Conservation (phyloP, 768 basidiomycete genomes). For the Mycena leptocephala region DNA sequence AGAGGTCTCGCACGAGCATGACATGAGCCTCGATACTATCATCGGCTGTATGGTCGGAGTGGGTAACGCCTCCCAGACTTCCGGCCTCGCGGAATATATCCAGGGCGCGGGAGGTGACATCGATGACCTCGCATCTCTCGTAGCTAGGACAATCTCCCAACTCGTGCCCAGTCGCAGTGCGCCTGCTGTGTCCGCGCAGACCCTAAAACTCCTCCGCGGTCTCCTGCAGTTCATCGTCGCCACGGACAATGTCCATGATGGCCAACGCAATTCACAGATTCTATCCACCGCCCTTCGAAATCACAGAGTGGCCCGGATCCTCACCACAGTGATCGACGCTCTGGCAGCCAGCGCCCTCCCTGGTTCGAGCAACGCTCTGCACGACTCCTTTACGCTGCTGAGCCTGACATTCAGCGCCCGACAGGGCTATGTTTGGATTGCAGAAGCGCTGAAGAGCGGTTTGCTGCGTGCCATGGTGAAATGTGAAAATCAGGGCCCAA, state of each 20-base stretch:
- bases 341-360: no score
- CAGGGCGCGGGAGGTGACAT: neutral
- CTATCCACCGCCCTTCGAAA: no score
- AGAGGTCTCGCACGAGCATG: neutral
- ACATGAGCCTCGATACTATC: neutral
- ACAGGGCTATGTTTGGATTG: no score
- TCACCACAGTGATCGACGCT: no score
- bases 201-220: neutral
- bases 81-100: neutral
- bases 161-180: neutral
- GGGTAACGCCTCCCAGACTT: neutral
- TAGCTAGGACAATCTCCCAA: neutral
- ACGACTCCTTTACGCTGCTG: no score
- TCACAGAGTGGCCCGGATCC: no score
- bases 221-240: neutral
- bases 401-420: no score
- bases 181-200: neutral
- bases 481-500: no score
- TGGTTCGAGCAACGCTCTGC: no score
- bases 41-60: neutral
- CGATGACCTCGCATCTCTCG: neutral
- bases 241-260: neutral
- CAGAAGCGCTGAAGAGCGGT: no score
- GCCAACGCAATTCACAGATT: no score
- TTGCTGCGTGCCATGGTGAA: no score